Evolutionary conservation across 345 rosid genomes (phyloP), one percentile per base, ranked within the genome.

Genomic region (Anastatica hierochuntica): DNA sequence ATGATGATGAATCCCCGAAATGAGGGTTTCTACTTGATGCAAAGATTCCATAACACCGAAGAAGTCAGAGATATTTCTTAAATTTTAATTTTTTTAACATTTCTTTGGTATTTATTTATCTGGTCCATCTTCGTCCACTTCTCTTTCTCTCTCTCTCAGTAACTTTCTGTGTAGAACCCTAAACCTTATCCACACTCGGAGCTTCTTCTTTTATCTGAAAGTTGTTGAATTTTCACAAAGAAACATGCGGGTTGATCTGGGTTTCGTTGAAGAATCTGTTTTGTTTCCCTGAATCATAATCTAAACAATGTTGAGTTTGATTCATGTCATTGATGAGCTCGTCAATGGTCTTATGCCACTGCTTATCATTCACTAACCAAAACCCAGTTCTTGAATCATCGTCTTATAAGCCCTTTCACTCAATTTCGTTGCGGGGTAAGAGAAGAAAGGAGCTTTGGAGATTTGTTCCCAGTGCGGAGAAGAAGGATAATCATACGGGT

Each of bases 311-410:
- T 72, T 51, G 76, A 62, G 67, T 66, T 72, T 49, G 72, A 52
- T 58, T 24, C 51, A 62, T 73, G 70, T 73, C 59, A 70, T 75
- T 77, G 69, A 88, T 88, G 96, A 84, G 73, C 83, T 63, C 79
- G 66, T 82, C 84, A 41, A 57, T 74, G 39, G 70, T 82, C 47
- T 65, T 72, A 53, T 61, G 79, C 63, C 62, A 63, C 66, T 76
- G 62, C 51, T 73, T 78, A 50, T 34, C 72, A 44, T 70, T 75
- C 56, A 48, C 37, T 55, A 63, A 62, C 66, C 76, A 54, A 46
- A 50, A 57, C 49, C 56, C 39, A 9, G 5, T 14, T 49, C 67
- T 49, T 54, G 20, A 43, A 17, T 16, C 52, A 14, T 63, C 48
- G 0, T 36, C 49, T 13, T 52, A 64, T 48, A 61, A 65, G 8